Evolutionary conservation across 2,329 filamentous ascomycete genomes (phyloP).

Genomic region (Verticillium albo-atrum): DNA sequence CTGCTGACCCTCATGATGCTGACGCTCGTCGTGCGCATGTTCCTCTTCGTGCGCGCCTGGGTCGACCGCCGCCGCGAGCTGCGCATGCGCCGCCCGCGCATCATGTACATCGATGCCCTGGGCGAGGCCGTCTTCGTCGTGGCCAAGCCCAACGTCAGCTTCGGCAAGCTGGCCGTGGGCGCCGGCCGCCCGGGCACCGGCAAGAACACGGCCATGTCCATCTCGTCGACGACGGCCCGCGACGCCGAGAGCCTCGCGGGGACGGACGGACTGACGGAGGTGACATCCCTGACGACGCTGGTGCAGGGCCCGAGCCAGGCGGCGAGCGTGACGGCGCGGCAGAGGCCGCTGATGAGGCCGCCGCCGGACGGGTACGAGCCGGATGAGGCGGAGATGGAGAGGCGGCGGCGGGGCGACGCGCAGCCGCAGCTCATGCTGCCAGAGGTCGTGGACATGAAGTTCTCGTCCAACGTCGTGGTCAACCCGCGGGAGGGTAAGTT

Average conservation of each 20-base stretch:
- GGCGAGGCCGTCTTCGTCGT: conserved; percentile 16
- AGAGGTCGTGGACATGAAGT: conserved; percentile 9
- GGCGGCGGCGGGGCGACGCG: conserved; percentile 15
- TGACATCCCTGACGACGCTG: not conserved
- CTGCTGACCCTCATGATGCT: not conserved
- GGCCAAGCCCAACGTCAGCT: conserved; percentile 9
- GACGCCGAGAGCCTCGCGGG: not conserved
- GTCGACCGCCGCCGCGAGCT: conserved; percentile 15
- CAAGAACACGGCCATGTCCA: not conserved
- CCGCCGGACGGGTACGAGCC: conserved; percentile 14
- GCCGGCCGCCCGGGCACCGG: not conserved
- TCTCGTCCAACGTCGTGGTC: conserved; percentile 5
- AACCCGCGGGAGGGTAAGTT: not conserved
- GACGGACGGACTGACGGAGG: not conserved
- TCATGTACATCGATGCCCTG: conserved; percentile 16
- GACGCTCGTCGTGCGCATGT: conserved; percentile 9
- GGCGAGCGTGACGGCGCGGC: conserved; percentile 1
- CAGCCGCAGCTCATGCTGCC: conserved; percentile 17
- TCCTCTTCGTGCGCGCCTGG: conserved; percentile 22
- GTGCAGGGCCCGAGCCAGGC: not conserved
- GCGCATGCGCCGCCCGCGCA: conserved; percentile 10
- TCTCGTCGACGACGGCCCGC: not conserved
- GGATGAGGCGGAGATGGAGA: conserved; percentile 14
- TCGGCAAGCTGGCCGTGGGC: not conserved
- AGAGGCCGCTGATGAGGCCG: conserved; percentile 5